These are phyloP conservation scores for Ophioceras dolichostomum DNA, from an alignment of 2,329 filamentous ascomycete genomes.

Conservation along the genomic window DNA sequence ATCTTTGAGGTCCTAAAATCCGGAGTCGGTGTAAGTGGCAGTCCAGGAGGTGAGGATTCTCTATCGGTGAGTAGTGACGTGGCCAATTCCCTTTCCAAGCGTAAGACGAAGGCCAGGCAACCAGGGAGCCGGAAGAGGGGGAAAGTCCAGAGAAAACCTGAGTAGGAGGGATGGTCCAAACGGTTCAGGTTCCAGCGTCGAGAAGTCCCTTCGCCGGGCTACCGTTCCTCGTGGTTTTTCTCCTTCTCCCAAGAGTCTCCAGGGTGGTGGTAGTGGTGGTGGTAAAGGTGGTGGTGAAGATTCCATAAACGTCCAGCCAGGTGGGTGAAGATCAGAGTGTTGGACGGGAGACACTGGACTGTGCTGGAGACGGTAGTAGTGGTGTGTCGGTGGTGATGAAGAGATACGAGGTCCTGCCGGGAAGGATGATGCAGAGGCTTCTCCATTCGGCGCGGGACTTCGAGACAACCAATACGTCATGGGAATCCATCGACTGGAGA, in stretches of 20 bases:
- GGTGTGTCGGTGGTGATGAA: too few species aligned
- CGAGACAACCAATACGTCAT: too few species aligned
- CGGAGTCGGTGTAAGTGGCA: slow-evolving; percentile 71
- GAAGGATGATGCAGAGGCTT: too few species aligned
- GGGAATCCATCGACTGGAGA: slow-evolving; percentile 3
- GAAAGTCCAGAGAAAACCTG: background rate
- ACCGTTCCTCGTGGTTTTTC: background rate
- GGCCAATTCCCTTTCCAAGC: slow-evolving; percentile 14
- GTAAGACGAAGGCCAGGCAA: slow-evolving; percentile 15
- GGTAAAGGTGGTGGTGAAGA: too few species aligned
- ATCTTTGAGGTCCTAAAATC: slow-evolving; percentile 95
- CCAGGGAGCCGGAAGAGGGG: slow-evolving; percentile 11
- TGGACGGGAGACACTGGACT: too few species aligned
- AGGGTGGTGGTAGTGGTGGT: too few species aligned
- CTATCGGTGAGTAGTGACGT: slow-evolving; percentile 8
- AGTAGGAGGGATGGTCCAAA: slow-evolving; percentile 3
- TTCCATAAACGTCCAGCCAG: too few species aligned
- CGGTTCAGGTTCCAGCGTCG: slow-evolving; percentile 6
- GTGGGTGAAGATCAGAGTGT: too few species aligned
- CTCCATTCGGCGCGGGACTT: too few species aligned
- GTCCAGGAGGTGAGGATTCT: slow-evolving; percentile 30
- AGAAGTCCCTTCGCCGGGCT: slow-evolving; percentile 5
- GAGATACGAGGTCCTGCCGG: too few species aligned
- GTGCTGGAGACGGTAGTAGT: too few species aligned
- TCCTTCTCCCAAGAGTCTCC: too few species aligned